Evolutionary conservation across 441 rosid species (phyloP), one percentile per base, ranked within the genome.

Genomic region (Adansonia gregorii): DNA sequence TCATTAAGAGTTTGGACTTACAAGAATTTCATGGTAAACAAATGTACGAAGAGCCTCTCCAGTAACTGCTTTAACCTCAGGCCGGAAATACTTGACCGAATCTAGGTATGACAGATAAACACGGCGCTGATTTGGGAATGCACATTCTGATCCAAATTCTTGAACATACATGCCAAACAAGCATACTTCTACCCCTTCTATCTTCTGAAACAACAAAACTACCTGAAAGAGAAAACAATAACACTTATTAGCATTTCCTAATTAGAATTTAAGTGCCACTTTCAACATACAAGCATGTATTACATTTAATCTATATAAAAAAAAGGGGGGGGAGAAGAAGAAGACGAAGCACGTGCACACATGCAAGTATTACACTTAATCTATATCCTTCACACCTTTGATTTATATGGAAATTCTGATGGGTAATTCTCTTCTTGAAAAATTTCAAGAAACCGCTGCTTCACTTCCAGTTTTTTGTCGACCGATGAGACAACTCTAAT

Each of bases 121-220:
- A 59, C 98, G 95, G 6, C 95, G 94, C 78, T 92, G 98, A 87
- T 92, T 94, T 70, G 94, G 98, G 80, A 88, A 90, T 71, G 86
- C 88, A 67, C 88, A 84, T 85, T 97, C 99, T 72, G 98, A 85
- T 81, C 98, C 99, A 78, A 92, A 96, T 92, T 96, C 99, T 85
- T 96, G 99, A 78, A 95, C 99, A 67, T 97, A 97, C 99, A 97
- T 97, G 76, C 99, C 98, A 84, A 97, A 97, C 59, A 97, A 82
- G 86, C 99, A 97, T 45, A 97, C 99, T 85, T 97, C 99, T 74
- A 97, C 99, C 49, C 99, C 99, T 85, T 97, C 98, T 81, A 97
- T 97, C 93, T 93, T 97, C 88, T 97, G 99, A 86, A 97, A 94
- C 88, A 97, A 79, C 83, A 97, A 81, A 86, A 97, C 67, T 48